Conservation (phyloP, 2,329 filamentous ascomycete species). For the Fusarium multiceps region DNA sequence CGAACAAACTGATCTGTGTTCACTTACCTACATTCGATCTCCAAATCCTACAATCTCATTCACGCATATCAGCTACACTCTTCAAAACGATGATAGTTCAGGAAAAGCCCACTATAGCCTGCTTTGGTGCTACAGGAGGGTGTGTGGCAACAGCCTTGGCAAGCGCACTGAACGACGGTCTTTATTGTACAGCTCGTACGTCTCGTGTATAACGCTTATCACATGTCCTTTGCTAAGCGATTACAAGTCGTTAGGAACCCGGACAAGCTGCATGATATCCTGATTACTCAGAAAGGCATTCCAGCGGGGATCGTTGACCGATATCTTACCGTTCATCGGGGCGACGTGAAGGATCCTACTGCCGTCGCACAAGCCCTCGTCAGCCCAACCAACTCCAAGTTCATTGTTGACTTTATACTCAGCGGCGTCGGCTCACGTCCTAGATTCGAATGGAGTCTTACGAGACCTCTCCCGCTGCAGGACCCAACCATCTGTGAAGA, state of each 20-base stretch:
- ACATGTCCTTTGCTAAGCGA: not conserved
- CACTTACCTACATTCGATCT: not conserved
- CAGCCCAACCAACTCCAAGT: not conserved
- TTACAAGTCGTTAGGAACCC: not conserved
- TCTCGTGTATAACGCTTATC: not conserved
- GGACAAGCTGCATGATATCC: not conserved
- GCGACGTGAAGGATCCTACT: not conserved
- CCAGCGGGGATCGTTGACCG: not conserved
- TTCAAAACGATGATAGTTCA: not conserved
- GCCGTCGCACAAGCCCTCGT: not conserved
- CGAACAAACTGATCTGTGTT: not conserved
- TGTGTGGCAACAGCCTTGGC: not conserved
- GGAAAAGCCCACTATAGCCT: not conserved
- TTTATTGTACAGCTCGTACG: not conserved
- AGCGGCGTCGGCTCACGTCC: not conserved
- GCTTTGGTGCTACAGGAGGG: not conserved
- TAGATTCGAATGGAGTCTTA: not conserved
- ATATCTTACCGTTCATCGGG: not conserved
- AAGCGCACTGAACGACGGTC: not conserved
- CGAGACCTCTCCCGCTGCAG: not conserved
- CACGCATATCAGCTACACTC: accelerated
- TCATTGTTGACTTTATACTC: not conserved
- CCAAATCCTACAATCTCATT: not conserved
- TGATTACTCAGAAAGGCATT: not conserved
- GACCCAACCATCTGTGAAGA: not conserved